Percentiles rank a stretch among this genome's conserved stretches.
Conservation (phyloP, 2,329 filamentous ascomycete genomes). For the Eurotiales sp. region DNA sequence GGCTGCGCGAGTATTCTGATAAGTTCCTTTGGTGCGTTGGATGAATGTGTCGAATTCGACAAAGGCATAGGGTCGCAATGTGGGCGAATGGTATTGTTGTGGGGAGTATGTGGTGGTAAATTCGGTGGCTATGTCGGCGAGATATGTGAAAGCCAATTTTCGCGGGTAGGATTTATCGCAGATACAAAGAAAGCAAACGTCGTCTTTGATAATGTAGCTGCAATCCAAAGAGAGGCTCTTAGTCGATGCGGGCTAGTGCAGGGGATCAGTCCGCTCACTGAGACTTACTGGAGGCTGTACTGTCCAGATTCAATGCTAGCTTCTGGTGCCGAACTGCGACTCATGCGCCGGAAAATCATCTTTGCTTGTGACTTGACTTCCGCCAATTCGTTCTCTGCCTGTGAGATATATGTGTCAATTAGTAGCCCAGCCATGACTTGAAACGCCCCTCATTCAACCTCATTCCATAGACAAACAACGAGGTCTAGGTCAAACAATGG, state of each 20-base stretch:
- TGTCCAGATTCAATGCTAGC: constrained; percentile 83
- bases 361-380: constrained; percentile 91
- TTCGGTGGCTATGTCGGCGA: constrained; percentile 84
- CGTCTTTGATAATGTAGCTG: constrained; percentile 79
- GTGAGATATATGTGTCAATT: background rate
- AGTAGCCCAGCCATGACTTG: background rate
- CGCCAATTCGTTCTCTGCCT: constrained; percentile 69
- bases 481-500: too few relatives aligned
- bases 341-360: constrained; percentile 82
- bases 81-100: constrained; percentile 67
- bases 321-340: constrained; percentile 82
- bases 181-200: constrained; percentile 89
- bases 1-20: constrained; percentile 84
- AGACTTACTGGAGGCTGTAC: constrained; percentile 77
- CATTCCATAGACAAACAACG: background rate
- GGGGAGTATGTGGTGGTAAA: constrained; percentile 81
- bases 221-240: background rate
- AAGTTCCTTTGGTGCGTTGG: constrained; percentile 84
- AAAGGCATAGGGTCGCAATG: constrained; percentile 87
- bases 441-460: background rate
- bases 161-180: constrained; percentile 91
- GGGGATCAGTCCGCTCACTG: background rate
- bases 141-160: constrained; percentile 97
- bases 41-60: constrained; percentile 99
- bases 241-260: background rate